Base-by-base conservation (phyloP, 495 filamentous ascomycete genomes). In the Hypoxylon perforatum region DNA sequence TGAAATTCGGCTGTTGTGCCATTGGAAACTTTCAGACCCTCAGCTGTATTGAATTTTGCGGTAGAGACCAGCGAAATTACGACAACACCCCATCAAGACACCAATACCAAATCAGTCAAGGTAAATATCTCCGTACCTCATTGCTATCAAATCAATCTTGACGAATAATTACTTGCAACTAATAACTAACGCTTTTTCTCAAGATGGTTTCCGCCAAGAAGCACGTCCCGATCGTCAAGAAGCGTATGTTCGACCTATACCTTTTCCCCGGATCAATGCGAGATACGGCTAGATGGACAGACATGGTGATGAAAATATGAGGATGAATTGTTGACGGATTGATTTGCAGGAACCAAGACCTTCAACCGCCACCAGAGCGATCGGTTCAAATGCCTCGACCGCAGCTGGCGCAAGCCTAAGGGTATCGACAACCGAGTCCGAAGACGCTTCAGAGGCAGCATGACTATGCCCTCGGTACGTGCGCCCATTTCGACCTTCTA, bases 141-240 rank as follows among this genome's bases (percentile, higher is more conserved):
- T 38, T 15, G 8, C 12, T 39, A 25, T 28, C 28, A 41, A 4
- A 19, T 23, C 15, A 10, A 21, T 25, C 22, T 61, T 22, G 35
- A 19, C 7, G 47, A 59, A 35, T n/a, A 49, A 52, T 62, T 10
- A 44, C 59, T 70, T 60, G n/a, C 18, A 59, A 23, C 81, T 82
- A 65, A 81, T 74, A 58, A 53, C n/a, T n/a, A n/a, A n/a, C n/a
- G n/a, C n/a, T 53, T 59, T 28, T 39, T 38, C 41, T 61, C 66
- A 71, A 98, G 93, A 98, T 99, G 95, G 92, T 92, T 85, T 86
- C 93, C 86, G 92, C 94, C 81, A 97, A 96, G 91, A 94, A 95
- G 85, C 94, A 97, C 84, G 87, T 99, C 78, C 92, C 93, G 76
- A 98, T 99, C 86, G 91, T 99, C 73, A 99, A 99, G 91, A 99